phyloP scores from a whole-genome alignment of 768 basidiomycete genomes.

The Macrocybe gigantea region DNA sequence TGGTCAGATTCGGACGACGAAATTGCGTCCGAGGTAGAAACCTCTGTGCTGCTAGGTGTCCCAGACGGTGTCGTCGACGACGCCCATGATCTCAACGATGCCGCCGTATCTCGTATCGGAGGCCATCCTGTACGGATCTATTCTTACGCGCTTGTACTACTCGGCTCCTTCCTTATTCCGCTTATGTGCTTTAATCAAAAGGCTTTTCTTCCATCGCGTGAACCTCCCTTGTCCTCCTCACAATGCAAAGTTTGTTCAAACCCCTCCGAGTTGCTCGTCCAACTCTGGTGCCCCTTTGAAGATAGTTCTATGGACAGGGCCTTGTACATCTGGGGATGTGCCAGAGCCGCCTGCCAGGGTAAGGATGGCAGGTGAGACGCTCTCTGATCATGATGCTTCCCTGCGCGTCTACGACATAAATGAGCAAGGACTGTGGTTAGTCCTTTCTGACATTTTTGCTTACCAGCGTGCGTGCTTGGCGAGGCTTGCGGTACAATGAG shows the following conservation, averaged over 20 bases:
- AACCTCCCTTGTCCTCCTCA: constrained; percentile 58
- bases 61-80: constrained; percentile 68
- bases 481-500: constrained; percentile 67
- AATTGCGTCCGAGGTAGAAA: constrained; percentile 48
- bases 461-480: constrained; percentile 74
- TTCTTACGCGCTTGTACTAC: constrained; percentile 42
- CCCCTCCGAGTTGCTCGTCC: constrained; percentile 78
- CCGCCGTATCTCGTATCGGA: constrained; percentile 84
- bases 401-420: background rate
- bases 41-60: constrained; percentile 71
- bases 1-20: constrained; percentile 85
- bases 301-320: constrained; percentile 80
- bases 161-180: constrained; percentile 35
- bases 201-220: constrained; percentile 65
- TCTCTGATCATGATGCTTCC: constrained; percentile 8
- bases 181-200: constrained; percentile 39
- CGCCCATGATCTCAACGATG: constrained; percentile 59
- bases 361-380: constrained; percentile 68
- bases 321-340: constrained; percentile 83
- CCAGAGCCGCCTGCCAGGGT: constrained; percentile 62
- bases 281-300: constrained; percentile 89
- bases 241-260: constrained; percentile 65
- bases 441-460: constrained; percentile 2
- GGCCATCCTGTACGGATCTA: constrained; percentile 75
- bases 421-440: background rate